Evolutionary conservation across 2,329 filamentous ascomycete species (phyloP).

Genomic region (Diaporthe citriasiana): DNA sequence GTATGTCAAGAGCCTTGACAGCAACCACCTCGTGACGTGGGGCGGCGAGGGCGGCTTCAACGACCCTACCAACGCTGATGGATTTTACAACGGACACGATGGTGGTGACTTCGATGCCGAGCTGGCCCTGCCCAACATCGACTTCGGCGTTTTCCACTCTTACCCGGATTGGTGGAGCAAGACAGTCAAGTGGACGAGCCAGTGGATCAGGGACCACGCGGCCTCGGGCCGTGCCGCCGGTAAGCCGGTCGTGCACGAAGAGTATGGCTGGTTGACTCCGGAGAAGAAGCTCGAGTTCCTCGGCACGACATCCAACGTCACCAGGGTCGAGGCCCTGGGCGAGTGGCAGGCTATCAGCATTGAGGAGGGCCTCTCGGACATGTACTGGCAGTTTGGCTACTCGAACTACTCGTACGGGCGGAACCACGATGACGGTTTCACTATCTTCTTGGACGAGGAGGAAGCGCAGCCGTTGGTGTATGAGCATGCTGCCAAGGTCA

Average conservation of each 20-base stretch:
- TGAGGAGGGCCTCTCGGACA: constrained; percentile 63
- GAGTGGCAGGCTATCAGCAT: constrained; percentile 65
- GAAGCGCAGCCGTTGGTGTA: constrained; percentile 61
- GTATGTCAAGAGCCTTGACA: constrained; percentile 66
- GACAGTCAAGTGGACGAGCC: constrained; percentile 64
- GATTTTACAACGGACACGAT: constrained; percentile 62
- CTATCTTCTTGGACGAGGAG: constrained; percentile 66
- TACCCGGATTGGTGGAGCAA: constrained; percentile 71
- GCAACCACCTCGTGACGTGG: constrained; percentile 67
- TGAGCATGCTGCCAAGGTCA: constrained; percentile 54
- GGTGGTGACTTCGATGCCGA: constrained; percentile 69
- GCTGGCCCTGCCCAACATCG: constrained; percentile 61
- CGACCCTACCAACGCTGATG: constrained; percentile 55
- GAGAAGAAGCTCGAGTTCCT: constrained; percentile 62
- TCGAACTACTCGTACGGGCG: constrained; percentile 65
- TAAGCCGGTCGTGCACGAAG: constrained; percentile 69
- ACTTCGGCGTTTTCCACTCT: constrained; percentile 69
- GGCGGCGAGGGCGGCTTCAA: constrained; percentile 73
- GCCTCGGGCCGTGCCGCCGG: constrained; percentile 56
- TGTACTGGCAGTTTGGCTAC: constrained; percentile 71
- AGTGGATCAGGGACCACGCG: constrained; percentile 69
- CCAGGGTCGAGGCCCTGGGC: constrained; percentile 60
- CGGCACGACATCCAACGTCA: constrained; percentile 58
- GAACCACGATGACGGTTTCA: constrained; percentile 70
- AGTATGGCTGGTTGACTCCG: constrained; percentile 68